Conservation (phyloP, 1,139 yeast species). For the Kluyveromyces marxianus region DNA sequence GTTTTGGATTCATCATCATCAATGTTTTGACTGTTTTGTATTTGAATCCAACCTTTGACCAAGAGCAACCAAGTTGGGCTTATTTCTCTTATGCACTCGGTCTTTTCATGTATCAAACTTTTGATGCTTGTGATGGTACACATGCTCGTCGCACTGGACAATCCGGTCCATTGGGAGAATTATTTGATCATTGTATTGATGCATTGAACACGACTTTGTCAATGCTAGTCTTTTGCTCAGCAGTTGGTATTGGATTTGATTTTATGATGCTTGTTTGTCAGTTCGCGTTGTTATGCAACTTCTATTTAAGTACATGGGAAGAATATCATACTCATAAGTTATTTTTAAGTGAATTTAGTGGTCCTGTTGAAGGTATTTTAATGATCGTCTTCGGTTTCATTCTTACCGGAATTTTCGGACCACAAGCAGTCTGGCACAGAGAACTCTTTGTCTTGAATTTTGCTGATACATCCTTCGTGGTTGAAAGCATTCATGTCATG, state of each 20-base stretch:
- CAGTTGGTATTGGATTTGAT: slow-evolving; percentile 64
- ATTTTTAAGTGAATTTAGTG: slow-evolving; percentile 72
- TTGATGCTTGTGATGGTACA: slow-evolving; percentile 93
- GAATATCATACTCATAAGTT: slow-evolving; percentile 86
- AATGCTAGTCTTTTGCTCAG: slow-evolving; percentile 63
- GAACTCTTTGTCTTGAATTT: slow-evolving; percentile 18
- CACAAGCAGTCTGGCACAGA: slow-evolving; percentile 51
- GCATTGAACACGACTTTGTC: slow-evolving; percentile 86
- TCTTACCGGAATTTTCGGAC: slow-evolving; percentile 63
- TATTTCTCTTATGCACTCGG: slow-evolving; percentile 77
- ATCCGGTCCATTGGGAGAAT: slow-evolving; percentile 89
- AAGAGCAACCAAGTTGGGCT: slow-evolving; percentile 70
- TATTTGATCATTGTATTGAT: slow-evolving; percentile 90
- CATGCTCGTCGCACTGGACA: slow-evolving; percentile 92
- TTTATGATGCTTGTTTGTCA: slow-evolving; percentile 58
- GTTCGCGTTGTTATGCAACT: slow-evolving; percentile 71
- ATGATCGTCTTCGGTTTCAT: slow-evolving; percentile 50
- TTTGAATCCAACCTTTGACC: slow-evolving; percentile 61
- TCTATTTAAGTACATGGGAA: slow-evolving; percentile 92
- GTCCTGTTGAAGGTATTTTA: slow-evolving; percentile 92
- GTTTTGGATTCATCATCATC: slow-evolving; percentile 60
- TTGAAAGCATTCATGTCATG: slow-evolving; percentile 24
- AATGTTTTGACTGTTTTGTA: slow-evolving; percentile 62
- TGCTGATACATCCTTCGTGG: slow-evolving; percentile 6
- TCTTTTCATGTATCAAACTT: slow-evolving; percentile 84